Percentiles rank a stretch among this genome's conserved stretches.
Conservation (phyloP, 2,329 filamentous ascomycete species). For the Hymenoscyphus repandus region DNA sequence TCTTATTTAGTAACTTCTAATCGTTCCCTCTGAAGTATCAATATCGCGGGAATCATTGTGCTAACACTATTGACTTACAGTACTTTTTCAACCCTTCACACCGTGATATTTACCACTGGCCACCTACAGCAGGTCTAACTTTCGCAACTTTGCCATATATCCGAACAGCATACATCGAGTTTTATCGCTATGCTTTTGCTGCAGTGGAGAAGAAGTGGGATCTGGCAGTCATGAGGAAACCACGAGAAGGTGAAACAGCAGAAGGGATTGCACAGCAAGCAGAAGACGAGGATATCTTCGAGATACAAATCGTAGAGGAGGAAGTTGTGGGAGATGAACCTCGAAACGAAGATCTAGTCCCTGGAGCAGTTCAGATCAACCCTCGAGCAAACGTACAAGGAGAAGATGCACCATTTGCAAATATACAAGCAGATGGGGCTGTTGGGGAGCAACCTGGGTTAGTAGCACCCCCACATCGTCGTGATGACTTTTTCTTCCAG, state of each 20-base stretch:
- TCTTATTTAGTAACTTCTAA: neutral
- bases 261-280: slow-evolving; percentile 32
- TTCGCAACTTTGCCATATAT: slow-evolving; percentile 63
- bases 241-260: slow-evolving; percentile 30
- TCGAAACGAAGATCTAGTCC: neutral
- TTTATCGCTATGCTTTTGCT: slow-evolving; percentile 40
- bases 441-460: neutral
- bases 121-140: slow-evolving; percentile 59
- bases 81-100: slow-evolving; percentile 24
- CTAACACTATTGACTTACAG: slow-evolving; percentile 14
- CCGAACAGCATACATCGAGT: slow-evolving; percentile 55
- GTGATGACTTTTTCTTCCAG: slow-evolving; percentile 20
- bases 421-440: slow-evolving; percentile 4
- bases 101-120: slow-evolving; percentile 24
- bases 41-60: neutral
- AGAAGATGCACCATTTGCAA: neutral
- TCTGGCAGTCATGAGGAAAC: slow-evolving; percentile 27
- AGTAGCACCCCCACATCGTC: neutral
- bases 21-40: no score
- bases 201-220: slow-evolving; percentile 30
- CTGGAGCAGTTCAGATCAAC: no score
- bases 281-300: slow-evolving; percentile 25
- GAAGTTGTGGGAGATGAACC: neutral
- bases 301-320: slow-evolving; percentile 18
- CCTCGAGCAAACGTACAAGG: no score